Percentiles rank a stretch among this genome's conserved stretches.
These are phyloP conservation scores for Tulasnella sp. DNA, from an alignment of 768 basidiomycete genomes.

Conservation along the genomic window DNA sequence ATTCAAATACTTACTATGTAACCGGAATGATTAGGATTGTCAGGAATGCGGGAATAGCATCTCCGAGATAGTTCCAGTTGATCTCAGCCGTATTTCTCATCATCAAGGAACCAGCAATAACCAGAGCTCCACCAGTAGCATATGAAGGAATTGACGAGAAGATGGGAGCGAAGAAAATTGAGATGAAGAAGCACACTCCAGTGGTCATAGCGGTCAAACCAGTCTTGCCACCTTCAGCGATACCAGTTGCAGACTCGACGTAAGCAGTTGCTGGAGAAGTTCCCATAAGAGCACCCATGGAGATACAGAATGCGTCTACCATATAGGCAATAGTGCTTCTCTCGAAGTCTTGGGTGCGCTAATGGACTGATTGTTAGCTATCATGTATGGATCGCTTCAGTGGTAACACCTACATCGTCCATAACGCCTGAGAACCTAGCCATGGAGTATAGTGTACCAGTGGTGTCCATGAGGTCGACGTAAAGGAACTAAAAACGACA, in stretches of 20 bases:
- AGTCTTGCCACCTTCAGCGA: slow-evolving; percentile 71
- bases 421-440: slow-evolving; percentile 82
- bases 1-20: slow-evolving; percentile 20
- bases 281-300: slow-evolving; percentile 67
- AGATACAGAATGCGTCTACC: slow-evolving; percentile 60
- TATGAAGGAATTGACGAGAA: slow-evolving; percentile 77
- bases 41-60: slow-evolving; percentile 76
- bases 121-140: slow-evolving; percentile 77
- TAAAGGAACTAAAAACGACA: not conserved
- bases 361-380: no score
- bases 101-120: slow-evolving; percentile 31
- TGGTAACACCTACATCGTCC: slow-evolving; percentile 30
- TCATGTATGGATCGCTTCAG: not conserved
- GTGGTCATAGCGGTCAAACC: slow-evolving; percentile 65
- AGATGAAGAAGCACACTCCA: slow-evolving; percentile 67
- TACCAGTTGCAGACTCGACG: slow-evolving; percentile 51
- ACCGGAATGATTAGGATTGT: slow-evolving; percentile 55
- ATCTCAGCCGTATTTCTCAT: slow-evolving; percentile 57
- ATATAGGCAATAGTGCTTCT: slow-evolving; percentile 60
- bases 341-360: slow-evolving; percentile 77
- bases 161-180: slow-evolving; percentile 77
- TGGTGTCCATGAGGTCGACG: slow-evolving; percentile 27
- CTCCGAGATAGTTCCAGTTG: slow-evolving; percentile 82
- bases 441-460: slow-evolving; percentile 79
- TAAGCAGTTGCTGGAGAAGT: slow-evolving; percentile 73